Conservation (phyloP, 1,139 yeast species). For the Nakaseomyces bracarensis region DNA sequence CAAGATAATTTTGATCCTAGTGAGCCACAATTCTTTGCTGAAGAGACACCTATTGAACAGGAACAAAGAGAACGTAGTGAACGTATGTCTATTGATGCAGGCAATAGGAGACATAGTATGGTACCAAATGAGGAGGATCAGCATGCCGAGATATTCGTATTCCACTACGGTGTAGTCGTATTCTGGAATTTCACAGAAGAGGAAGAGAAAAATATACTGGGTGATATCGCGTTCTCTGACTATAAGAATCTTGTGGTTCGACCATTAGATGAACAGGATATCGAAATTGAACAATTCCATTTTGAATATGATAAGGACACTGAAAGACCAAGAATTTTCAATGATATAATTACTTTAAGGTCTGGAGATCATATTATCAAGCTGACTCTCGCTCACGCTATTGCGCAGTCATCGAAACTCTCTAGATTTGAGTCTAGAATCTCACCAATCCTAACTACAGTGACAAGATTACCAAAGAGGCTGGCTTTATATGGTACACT, state of each 20-base stretch:
- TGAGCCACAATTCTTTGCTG: conserved; percentile 57
- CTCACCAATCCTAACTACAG: conserved; percentile 75
- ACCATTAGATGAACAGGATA: conserved; percentile 80
- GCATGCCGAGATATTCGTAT: conserved; percentile 86
- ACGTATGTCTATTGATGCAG: conserved; percentile 5
- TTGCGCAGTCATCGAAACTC: conserved; percentile 90
- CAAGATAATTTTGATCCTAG: conserved; percentile 48
- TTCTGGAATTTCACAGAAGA: conserved; percentile 93
- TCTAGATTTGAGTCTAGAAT: conserved; percentile 87
- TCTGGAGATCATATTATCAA: conserved; percentile 91
- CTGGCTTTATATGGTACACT: conserved; percentile 83
- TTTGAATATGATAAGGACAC: conserved; percentile 80
- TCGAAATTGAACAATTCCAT: conserved; percentile 91
- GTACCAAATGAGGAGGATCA: conserved; percentile 33
- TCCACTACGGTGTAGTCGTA: conserved; percentile 89
- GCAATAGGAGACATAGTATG: conserved; percentile 8
- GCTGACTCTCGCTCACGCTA: conserved; percentile 89
- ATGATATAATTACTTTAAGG: conserved; percentile 85
- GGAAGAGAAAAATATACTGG: conserved; percentile 87
- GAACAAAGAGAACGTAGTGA: conserved; percentile 4
- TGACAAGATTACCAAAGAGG: conserved; percentile 79
- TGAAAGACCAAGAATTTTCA: conserved; percentile 80
- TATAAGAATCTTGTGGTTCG: conserved; percentile 47
- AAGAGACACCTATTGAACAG: conserved; percentile 21
- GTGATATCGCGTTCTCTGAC: conserved; percentile 68